Percentiles rank a stretch among this genome's conserved stretches.
Conservation (phyloP, 1,284 basidiomycete species). For the Lentinus polychrous region DNA sequence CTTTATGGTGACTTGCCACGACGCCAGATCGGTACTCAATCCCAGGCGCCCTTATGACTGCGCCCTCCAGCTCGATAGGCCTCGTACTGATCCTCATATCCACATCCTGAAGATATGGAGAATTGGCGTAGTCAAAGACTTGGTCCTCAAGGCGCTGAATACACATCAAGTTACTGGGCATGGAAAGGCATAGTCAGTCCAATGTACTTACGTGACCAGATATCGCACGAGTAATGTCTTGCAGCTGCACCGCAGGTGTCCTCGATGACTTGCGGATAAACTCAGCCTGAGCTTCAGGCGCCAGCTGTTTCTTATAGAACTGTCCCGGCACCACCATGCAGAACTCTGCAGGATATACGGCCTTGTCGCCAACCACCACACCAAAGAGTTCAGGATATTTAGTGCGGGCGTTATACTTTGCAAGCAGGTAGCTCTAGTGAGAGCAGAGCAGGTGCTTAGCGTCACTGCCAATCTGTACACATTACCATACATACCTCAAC, state of each 20-base stretch:
- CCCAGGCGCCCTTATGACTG: constrained; percentile 22
- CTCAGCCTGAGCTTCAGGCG: constrained; percentile 28
- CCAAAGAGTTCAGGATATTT: constrained; percentile 32
- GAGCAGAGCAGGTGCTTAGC: neutral
- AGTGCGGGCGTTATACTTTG: constrained; percentile 25
- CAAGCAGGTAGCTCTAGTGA: constrained; percentile 33
- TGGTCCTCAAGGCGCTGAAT: constrained; percentile 5
- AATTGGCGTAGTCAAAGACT: constrained; percentile 25
- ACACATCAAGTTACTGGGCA: neutral
- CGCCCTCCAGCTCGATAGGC: constrained; percentile 21
- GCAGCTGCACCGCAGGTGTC: constrained; percentile 30
- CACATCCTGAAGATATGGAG: constrained; percentile 27
- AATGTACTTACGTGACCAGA: constrained; percentile 15
- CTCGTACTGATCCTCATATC: constrained; percentile 22
- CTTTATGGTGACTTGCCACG: too few relatives aligned
- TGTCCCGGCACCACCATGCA: constrained; percentile 40
- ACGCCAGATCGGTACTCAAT: constrained; percentile 12
- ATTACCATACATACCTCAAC: constrained; percentile 24
- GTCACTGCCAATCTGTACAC: neutral
- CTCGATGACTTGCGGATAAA: constrained; percentile 39
- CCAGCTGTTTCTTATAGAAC: constrained; percentile 39
- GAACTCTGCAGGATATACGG: constrained; percentile 42
- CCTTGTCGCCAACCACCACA: constrained; percentile 24
- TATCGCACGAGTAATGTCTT: constrained; percentile 29
- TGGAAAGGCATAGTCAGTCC: neutral